phyloP scores from a whole-genome alignment of 768 basidiomycete genomes.

The Trametes meyenii region DNA sequence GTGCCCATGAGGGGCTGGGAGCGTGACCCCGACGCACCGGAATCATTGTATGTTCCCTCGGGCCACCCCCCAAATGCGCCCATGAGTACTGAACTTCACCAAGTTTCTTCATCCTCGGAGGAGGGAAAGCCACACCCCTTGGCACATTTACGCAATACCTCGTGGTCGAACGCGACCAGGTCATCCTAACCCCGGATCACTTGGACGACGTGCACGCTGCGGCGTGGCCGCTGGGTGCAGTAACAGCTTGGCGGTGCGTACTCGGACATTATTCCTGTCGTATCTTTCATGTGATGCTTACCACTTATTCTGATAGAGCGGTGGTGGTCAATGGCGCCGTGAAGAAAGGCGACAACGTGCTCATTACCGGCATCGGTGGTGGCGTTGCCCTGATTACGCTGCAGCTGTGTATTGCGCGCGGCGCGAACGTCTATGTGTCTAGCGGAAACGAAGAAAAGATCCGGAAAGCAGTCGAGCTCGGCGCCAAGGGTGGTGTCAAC shows the following conservation, averaged over 20 bases:
- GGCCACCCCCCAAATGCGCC: too few relatives aligned
- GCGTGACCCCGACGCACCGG: conserved; percentile 62
- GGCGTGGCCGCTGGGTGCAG: conserved; percentile 75
- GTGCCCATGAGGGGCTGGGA: conserved; percentile 80
- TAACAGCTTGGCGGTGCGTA: conserved; percentile 83
- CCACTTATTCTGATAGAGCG: conserved; percentile 46
- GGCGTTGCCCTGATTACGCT: conserved; percentile 80
- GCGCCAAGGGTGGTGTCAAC: conserved; percentile 76
- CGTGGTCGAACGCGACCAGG: conserved; percentile 68
- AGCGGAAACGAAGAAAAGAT: conserved; percentile 74
- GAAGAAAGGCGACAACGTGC: conserved; percentile 64
- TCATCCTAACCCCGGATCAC: conserved; percentile 67
- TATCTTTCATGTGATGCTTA: not conserved
- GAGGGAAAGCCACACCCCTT: conserved; percentile 50
- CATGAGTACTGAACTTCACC: not conserved
- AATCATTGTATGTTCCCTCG: conserved; percentile 50
- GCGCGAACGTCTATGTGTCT: conserved; percentile 83
- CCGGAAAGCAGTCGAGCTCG: conserved; percentile 60
- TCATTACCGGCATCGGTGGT: conserved; percentile 83
- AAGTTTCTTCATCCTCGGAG: conserved; percentile 73
- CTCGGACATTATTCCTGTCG: conserved; percentile 14
- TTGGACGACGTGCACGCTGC: conserved; percentile 69
- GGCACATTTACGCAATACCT: conserved; percentile 83
- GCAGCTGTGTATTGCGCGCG: conserved; percentile 74
- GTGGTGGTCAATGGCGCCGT: conserved; percentile 67